Base-by-base conservation (phyloP, 2,329 filamentous ascomycete species). In the Claviceps cyperi region DNA sequence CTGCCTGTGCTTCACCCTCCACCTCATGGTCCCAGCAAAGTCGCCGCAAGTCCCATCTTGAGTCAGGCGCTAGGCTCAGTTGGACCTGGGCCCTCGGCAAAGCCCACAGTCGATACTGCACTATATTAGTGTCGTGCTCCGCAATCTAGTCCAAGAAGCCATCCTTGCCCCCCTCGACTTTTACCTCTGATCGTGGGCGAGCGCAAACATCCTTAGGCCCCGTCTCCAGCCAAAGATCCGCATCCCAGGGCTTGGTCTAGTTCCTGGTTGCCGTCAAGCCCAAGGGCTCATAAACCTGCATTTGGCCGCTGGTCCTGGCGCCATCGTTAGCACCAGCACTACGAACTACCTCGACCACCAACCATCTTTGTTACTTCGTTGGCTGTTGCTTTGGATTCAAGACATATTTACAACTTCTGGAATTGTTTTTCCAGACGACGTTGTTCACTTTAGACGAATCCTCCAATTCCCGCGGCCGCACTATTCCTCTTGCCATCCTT, bases 41-140 rank as follows among this genome's bases (percentile, higher is more conserved):
- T 46, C 50, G 43, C 35, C 49, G 45, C 47, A 50, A 24, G 51
- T 41, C 36, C 13, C 36, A 59, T 60, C 61, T 59, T 56, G 53
- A 59, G 57, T 59, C 55, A 55, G 56, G 57, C 63, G 63, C 64
- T 66, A 65, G 57, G 56, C 64, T 63, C 56, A 58, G 55, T 65
- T 64, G 55, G 61, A 60, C 55, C 58, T 63, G 59, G 60, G 55
- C 46, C 51, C 54, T 63, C 60, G 60, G 63, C 58, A 63, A 56
- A 60, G 58, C 52, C 57, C 48, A 47, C 47, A 49, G 59, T 56
- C 59, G 59, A 64, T 58, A 63, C 55, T 60, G 61, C 61, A 66
- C 64, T 67, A 66, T 66, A 67, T 64, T 67, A 67, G 65, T 65
- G 60, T 58, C 57, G 59, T 57, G 57, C 61, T 65, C 63, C 65